Conservation (phyloP, 352 stramenopile genomes). For the Blastocystis sp. region DNA sequence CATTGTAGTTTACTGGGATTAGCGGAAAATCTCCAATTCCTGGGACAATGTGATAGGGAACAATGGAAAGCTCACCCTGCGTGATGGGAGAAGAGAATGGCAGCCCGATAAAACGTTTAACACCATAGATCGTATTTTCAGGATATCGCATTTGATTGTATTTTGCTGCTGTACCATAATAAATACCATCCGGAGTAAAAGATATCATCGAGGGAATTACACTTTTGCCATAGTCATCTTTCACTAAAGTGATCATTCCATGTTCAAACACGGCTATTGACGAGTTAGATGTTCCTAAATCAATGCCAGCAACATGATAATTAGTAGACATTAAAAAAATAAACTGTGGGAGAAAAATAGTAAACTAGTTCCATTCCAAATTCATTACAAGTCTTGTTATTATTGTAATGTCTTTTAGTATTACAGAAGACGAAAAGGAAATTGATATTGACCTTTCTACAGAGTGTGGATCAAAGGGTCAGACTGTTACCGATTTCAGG, state of each 20-base stretch:
- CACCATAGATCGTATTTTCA: conserved; percentile 65
- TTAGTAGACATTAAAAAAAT: neutral
- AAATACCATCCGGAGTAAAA: conserved; percentile 85
- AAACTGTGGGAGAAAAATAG: neutral
- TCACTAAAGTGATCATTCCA: conserved; percentile 89
- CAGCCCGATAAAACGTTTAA: conserved; percentile 22
- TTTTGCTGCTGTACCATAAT: conserved; percentile 97
- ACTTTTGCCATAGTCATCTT: conserved; percentile 92
- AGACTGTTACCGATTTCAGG: conserved; percentile 47
- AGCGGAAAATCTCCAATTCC: neutral
- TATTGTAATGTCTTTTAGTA: neutral
- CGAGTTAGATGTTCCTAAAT: conserved; percentile 51
- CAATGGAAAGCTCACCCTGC: neutral
- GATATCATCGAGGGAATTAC: conserved; percentile 97
- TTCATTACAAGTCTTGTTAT: no score
- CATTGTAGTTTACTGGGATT: neutral
- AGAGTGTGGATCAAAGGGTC: neutral
- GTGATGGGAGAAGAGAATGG: neutral
- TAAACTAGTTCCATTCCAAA: no score
- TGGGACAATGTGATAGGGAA: neutral
- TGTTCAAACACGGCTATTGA: conserved; percentile 84
- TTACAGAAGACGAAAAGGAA: neutral
- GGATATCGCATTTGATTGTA: conserved; percentile 97
- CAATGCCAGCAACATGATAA: conserved; percentile 69
- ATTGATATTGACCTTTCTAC: neutral